Base-by-base conservation (phyloP, 495 filamentous ascomycete genomes). In the Pyronema domesticum region DNA sequence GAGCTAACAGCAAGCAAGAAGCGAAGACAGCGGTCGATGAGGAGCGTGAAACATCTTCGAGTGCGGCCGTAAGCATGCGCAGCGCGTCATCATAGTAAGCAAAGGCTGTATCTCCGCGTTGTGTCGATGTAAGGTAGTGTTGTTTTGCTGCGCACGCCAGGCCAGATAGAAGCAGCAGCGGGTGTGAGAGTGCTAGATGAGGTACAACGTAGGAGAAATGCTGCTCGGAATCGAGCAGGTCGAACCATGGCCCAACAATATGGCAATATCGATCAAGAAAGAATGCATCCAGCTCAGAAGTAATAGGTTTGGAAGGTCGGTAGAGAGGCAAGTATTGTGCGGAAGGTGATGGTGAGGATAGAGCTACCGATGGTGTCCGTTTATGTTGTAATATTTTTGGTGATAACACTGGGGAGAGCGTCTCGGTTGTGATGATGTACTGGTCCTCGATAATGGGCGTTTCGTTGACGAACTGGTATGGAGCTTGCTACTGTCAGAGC, bases 1-100 rank as follows among this genome's bases (percentile, higher is more conserved):
- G 75, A 54, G 67, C 61, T 47, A 80, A 70, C 50, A 81, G 79
- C 55, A 81, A 76, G 65, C 73, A 75, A 48, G 80, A 76, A 13
- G 80, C 82, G 15, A 86, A 71, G 54, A 81, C 81, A 34, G 79
- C 76, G 47, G 84, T 73, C 19, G 78, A 78, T 57, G 48, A 51
- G 33, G 48, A 14, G 3, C 19, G 45, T 13, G 14, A 72, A 55
- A 30, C 45, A 10, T 10, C 33, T 10, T 37, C 10, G 1, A 51
- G 30, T 34, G 48, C 19, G 3, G 48, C 34, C 9, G 48, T 51
- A 11, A 37, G 33, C 33, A 37, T 37, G 48, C 48, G 48, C 23
- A 51, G 48, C 7, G 48, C 48, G 10, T 51, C 33, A 18, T 51
- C 48, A 23, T 51, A 51, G 33, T 51, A 51, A 11, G 48, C 34